A percentile compares a stretch with the other conserved stretches of the same genome.
Conservation (phyloP, 352 stramenopile genomes). For the Globisporangium megalacanthum region DNA sequence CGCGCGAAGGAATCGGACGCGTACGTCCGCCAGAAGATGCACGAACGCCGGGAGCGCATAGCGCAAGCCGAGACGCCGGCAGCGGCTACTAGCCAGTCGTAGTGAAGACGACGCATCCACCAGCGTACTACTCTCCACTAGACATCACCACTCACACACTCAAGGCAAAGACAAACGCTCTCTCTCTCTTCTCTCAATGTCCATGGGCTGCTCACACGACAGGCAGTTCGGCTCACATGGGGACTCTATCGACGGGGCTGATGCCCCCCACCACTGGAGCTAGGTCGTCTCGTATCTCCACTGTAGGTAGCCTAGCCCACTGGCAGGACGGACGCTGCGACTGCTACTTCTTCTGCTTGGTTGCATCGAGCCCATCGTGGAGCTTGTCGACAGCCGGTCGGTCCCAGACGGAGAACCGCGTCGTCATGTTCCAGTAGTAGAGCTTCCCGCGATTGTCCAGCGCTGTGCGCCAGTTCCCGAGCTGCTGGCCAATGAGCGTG, state of each 20-base stretch:
- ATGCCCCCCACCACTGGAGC: too few species aligned
- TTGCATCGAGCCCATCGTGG: slow-evolving; percentile 34
- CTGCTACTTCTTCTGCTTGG: slow-evolving; percentile 18
- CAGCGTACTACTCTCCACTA: too few species aligned
- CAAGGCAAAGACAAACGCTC: too few species aligned
- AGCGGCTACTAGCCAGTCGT: not conserved
- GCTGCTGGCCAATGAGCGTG: slow-evolving; percentile 75
- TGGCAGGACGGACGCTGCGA: not conserved
- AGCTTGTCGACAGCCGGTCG: slow-evolving; percentile 55
- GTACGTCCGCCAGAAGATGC: slow-evolving; percentile 74
- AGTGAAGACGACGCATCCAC: not conserved
- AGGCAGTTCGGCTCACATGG: too few species aligned
- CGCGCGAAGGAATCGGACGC: slow-evolving; percentile 60
- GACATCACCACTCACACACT: too few species aligned
- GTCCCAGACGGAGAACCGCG: slow-evolving; percentile 78
- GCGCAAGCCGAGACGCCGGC: slow-evolving; percentile 11
- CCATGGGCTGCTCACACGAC: too few species aligned
- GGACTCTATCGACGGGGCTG: too few species aligned
- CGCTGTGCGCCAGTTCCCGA: slow-evolving; percentile 81
- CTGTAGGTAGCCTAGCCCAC: too few species aligned
- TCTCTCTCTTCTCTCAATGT: too few species aligned
- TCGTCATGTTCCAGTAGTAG: slow-evolving; percentile 87
- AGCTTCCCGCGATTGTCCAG: slow-evolving; percentile 83
- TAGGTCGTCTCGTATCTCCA: too few species aligned
- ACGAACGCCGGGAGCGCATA: slow-evolving; percentile 51